phyloP scores from a whole-genome alignment of 139 green algal genomes.

The Picochlorum sp. region DNA sequence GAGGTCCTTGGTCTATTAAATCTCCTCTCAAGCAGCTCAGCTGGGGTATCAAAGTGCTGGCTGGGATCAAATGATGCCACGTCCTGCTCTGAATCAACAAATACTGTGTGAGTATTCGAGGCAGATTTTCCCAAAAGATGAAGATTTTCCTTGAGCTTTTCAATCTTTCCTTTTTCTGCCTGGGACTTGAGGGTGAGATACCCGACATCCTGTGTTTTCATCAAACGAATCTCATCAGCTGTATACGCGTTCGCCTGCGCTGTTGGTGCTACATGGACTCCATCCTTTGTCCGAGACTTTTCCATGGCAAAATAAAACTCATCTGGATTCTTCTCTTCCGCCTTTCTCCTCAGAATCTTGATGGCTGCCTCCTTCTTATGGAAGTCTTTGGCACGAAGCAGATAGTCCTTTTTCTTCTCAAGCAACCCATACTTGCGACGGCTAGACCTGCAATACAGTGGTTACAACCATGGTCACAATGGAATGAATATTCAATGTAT shows the following conservation, averaged over 20 bases:
- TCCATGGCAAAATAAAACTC: constrained; percentile 99
- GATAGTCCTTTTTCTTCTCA: constrained; percentile 97
- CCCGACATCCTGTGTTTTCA: constrained; percentile 87
- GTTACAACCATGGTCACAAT: too few species aligned
- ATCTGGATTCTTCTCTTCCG: constrained; percentile 91
- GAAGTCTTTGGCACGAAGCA: constrained; percentile 81
- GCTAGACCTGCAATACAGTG: constrained; percentile 26
- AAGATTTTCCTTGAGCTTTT: constrained; percentile 59
- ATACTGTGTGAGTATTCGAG: constrained; percentile 54
- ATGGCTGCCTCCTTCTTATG: constrained; percentile 88
- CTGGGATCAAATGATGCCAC: constrained; percentile 44
- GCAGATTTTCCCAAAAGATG: constrained; percentile 70
- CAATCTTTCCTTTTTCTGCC: constrained; percentile 72
- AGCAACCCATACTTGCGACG: constrained; percentile 73
- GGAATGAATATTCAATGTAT: too few species aligned
- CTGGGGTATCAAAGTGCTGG: constrained; percentile 69
- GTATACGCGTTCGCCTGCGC: constrained; percentile 82
- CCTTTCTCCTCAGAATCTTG: constrained; percentile 77
- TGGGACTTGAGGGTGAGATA: constrained; percentile 75
- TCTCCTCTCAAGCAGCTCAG: constrained; percentile 57
- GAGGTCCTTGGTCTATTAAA: constrained; percentile 65
- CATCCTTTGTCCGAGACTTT: constrained; percentile 65
- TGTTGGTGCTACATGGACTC: constrained; percentile 60
- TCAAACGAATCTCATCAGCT: constrained; percentile 80
- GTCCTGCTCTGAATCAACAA: constrained; percentile 54